phyloP scores from a whole-genome alignment of 148 eudicot species.

The Rhododendron simsii region DNA sequence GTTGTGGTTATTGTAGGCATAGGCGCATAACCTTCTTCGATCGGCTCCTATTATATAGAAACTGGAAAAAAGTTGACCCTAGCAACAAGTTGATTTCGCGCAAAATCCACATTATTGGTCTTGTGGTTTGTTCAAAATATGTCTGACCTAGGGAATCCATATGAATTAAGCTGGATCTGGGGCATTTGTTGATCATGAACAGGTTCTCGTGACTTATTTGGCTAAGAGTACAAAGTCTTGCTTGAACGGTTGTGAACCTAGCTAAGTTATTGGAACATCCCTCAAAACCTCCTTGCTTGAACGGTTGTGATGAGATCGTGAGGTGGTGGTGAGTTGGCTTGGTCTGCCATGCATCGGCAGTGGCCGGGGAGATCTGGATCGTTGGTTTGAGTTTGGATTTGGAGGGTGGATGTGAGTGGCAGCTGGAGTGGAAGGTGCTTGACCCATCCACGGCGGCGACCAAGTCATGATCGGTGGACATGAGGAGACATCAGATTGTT shows the following conservation, averaged over 20 bases:
- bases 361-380: background rate
- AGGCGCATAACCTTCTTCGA: too few species aligned
- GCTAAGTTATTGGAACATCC: too few species aligned
- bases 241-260: too few species aligned
- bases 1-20: too few species aligned
- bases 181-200: too few species aligned
- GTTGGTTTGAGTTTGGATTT: constrained; percentile 2
- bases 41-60: background rate
- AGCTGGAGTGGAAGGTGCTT: constrained; percentile 30
- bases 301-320: background rate
- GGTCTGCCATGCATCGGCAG: constrained; percentile 1
- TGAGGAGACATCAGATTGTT: background rate
- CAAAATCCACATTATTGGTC: too few species aligned
- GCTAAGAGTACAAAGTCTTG: too few species aligned
- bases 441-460: constrained; percentile 43
- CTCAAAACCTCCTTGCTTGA: too few species aligned
- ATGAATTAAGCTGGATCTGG: background rate
- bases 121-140: too few species aligned
- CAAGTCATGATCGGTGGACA: background rate
- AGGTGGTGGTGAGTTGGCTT: background rate
- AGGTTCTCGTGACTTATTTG: too few species aligned
- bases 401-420: background rate
- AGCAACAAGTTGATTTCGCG: too few species aligned
- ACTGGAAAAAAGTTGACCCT: background rate
- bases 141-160: too few species aligned